These are phyloP conservation scores for Collybia sp. DNA, from an alignment of 768 basidiomycete species.

Conservation along the genomic window DNA sequence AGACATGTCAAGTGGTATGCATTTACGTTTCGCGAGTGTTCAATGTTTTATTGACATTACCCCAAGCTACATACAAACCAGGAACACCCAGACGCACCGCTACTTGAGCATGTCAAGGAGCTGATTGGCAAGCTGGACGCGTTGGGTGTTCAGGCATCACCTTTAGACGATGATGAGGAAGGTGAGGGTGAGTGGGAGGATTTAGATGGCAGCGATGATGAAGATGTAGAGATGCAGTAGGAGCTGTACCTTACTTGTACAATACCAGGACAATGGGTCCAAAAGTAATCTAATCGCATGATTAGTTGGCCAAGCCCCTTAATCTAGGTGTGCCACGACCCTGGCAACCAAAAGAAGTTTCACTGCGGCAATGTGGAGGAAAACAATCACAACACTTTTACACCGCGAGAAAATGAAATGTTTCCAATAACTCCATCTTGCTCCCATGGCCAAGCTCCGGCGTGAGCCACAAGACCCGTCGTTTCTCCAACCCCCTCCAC, in stretches of 20 bases:
- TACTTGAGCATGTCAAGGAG: slow-evolving; percentile 74
- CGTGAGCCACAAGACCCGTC: slow-evolving; percentile 33
- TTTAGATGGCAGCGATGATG: slow-evolving; percentile 50
- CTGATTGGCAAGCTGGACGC: slow-evolving; percentile 64
- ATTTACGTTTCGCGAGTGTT: slow-evolving; percentile 3
- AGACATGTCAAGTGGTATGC: slow-evolving; percentile 76
- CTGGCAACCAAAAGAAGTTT: no score
- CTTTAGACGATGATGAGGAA: slow-evolving; percentile 49
- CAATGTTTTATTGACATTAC: slow-evolving; percentile 4
- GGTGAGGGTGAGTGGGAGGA: slow-evolving; percentile 58
- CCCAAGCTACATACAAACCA: slow-evolving; percentile 65
- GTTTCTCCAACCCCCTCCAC: slow-evolving; percentile 18
- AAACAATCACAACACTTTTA: slow-evolving; percentile 7
- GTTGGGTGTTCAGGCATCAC: slow-evolving; percentile 60
- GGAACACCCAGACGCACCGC: slow-evolving; percentile 68
- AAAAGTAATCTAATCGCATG: slow-evolving; percentile 26
- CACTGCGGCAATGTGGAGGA: slow-evolving; percentile 14
- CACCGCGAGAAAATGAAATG: neutral
- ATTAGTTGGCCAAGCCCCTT: neutral
- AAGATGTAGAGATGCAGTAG: slow-evolving; percentile 56
- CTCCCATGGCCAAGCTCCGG: slow-evolving; percentile 40
- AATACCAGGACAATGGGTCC: neutral
- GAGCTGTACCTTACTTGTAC: neutral
- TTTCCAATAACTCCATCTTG: neutral
- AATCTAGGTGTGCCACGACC: no score